Conservation (phyloP, 164 flowering plant genomes). For the Stephania cephalantha region DNA sequence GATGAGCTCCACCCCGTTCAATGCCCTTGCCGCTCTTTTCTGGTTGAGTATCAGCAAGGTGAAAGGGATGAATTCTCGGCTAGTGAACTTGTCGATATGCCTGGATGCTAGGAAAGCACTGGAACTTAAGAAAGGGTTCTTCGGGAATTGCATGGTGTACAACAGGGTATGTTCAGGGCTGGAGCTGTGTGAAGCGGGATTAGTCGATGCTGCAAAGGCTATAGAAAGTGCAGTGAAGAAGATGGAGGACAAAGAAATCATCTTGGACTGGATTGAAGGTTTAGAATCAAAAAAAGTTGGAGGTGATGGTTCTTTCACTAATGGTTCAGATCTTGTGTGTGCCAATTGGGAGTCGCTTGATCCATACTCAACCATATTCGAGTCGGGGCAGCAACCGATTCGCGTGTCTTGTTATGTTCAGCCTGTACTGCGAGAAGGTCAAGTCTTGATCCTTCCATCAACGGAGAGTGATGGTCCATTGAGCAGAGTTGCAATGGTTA, state of each 20-base stretch:
- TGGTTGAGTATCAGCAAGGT: slow-evolving; percentile 48
- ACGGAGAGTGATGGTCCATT: slow-evolving; percentile 31
- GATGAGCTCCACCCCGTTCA: slow-evolving; percentile 31
- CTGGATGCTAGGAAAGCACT: slow-evolving; percentile 41
- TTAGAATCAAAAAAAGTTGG: slow-evolving; percentile 19
- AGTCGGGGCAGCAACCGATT: slow-evolving; percentile 25
- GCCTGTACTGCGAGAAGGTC: slow-evolving; percentile 39
- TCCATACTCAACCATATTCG: slow-evolving; percentile 30
- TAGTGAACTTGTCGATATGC: slow-evolving; percentile 43
- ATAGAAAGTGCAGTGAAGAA: slow-evolving; percentile 22
- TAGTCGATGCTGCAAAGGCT: slow-evolving; percentile 29
- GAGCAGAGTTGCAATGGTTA: slow-evolving; percentile 52
- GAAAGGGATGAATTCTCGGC: slow-evolving; percentile 32
- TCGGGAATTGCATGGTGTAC: slow-evolving; percentile 64
- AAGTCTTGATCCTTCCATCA: slow-evolving; percentile 42
- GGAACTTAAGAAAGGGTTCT: slow-evolving; percentile 39
- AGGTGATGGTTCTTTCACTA: slow-evolving; percentile 8
- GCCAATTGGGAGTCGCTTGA: slow-evolving; percentile 33
- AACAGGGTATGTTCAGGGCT: slow-evolving; percentile 28
- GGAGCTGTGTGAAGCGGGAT: slow-evolving; percentile 10
- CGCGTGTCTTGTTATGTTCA: slow-evolving; percentile 42
- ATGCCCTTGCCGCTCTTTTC: slow-evolving; percentile 46
- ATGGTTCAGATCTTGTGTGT: slow-evolving; percentile 39
- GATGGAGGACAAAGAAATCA: slow-evolving; percentile 26
- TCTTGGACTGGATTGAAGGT: slow-evolving; percentile 51